Evolutionary conservation across 2,329 filamentous ascomycete genomes (phyloP).

Genomic region (Didymella sp.): DNA sequence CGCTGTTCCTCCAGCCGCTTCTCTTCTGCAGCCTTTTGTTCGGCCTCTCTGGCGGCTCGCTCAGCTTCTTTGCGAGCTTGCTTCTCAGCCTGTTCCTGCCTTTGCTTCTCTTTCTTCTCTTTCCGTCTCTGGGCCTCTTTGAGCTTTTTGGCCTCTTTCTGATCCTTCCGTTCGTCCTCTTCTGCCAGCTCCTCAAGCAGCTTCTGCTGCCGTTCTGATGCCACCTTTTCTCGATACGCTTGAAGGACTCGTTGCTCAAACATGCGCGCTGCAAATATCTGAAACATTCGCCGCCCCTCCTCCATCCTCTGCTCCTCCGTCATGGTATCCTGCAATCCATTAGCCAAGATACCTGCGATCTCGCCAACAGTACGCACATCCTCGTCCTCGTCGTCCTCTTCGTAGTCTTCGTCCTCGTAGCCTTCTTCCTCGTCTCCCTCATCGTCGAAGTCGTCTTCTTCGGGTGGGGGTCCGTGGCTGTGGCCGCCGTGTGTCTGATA

Average conservation of each 20-base stretch:
- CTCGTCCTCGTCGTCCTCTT: slow-evolving; percentile 45
- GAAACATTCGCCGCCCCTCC: slow-evolving; percentile 97
- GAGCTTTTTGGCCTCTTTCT: slow-evolving; percentile 90
- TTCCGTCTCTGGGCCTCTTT: slow-evolving; percentile 95
- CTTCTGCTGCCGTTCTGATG: slow-evolving; percentile 87
- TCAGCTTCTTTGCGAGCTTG: slow-evolving; percentile 87
- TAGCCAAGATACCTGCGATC: slow-evolving; percentile 31
- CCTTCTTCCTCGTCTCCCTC: slow-evolving; percentile 69
- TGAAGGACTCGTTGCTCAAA: slow-evolving; percentile 96
- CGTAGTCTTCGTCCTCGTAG: slow-evolving; percentile 66
- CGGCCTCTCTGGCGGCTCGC: slow-evolving; percentile 84
- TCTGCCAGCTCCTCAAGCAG: slow-evolving; percentile 90
- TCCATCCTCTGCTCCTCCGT: slow-evolving; percentile 99
- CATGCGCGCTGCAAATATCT: slow-evolving; percentile 98
- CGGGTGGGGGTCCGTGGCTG: slow-evolving; percentile 69
- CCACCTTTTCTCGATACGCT: slow-evolving; percentile 97
- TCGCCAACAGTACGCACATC: slow-evolving; percentile 39
- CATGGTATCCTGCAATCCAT: slow-evolving; percentile 78
- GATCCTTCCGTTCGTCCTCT: slow-evolving; percentile 75
- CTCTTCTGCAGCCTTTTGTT: slow-evolving; percentile 75
- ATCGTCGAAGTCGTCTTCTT: slow-evolving; percentile 80
- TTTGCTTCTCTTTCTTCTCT: slow-evolving; percentile 89
- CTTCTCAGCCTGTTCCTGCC: slow-evolving; percentile 87
- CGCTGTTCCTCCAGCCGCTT: slow-evolving; percentile 81
- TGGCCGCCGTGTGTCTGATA: slow-evolving; percentile 60